Percentiles rank a stretch among this genome's conserved stretches.
Evolutionary conservation across 768 basidiomycete genomes (phyloP).

Genomic region (Phanerochaete carnosa): DNA sequence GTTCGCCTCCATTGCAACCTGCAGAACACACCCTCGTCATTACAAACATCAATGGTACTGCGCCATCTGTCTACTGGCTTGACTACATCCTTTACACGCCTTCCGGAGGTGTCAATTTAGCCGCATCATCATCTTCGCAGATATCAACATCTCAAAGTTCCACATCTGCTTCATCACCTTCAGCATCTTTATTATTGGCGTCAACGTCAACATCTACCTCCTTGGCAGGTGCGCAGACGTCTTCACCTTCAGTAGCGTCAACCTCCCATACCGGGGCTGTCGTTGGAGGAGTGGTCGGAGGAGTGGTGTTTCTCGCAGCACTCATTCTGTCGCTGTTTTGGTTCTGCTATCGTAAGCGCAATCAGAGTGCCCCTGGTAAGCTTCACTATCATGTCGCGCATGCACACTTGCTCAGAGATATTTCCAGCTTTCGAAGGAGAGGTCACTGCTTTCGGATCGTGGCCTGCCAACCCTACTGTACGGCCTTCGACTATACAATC

Average conservation of each 20-base stretch:
- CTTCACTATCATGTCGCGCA: neutral
- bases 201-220: neutral
- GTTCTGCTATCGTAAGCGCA: neutral
- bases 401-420: neutral
- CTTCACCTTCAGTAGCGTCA: neutral
- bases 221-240: neutral
- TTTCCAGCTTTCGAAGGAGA: neutral
- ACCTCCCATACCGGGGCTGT: neutral
- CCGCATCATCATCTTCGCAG: neutral
- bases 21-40: constrained; percentile 13
- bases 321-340: neutral
- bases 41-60: constrained; percentile 15
- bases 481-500: neutral
- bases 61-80: constrained; percentile 13
- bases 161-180: neutral
- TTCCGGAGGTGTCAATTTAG: neutral
- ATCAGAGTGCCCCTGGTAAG: neutral
- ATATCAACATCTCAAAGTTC: neutral
- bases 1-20: neutral
- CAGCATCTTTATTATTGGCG: neutral
- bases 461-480: neutral
- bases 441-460: neutral
- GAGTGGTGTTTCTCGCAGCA: neutral
- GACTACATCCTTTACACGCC: constrained; percentile 16
- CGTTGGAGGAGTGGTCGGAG: constrained; percentile 7